Base-by-base conservation (phyloP, 352 stramenopile genomes). In the Phytophthora melonis region DNA sequence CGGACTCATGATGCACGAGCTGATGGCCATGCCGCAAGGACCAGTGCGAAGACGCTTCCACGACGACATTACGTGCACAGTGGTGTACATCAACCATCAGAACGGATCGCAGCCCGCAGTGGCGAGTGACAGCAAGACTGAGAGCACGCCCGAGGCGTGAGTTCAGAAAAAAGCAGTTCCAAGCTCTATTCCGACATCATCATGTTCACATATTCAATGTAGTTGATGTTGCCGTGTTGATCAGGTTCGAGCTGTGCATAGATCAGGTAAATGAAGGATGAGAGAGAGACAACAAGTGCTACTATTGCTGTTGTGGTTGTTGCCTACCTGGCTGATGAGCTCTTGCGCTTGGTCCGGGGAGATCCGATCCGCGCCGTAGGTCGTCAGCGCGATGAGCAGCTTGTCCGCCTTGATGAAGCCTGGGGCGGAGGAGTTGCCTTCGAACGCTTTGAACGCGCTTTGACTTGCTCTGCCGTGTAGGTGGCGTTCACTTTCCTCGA, bases 171-270 rank as follows among this genome's bases (percentile, higher is more conserved):
- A 61, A 39, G 32, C 25, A 54, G 39, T 21, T 54, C 58, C n/a
- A 61, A 49, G 18, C 53, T 72, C 72, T 87, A 93, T 77, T 95
- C 85, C 14, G 81, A 87, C 93, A 98, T 98, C 93, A 98, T 98
- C 88, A 98, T 98, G 70, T 98, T 98, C 10, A 98, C 90, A 74
- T 98, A 98, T 58, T 98, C 92, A 18, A 94, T 65, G 71, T 97
- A 98, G 80, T 98, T 97, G 72, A 98, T 96, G 69, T 97, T 89
- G 19, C 93, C 95, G 50, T 97, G 87, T 53, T 91, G 84, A 66
- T 99, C 95, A 19, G 91, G 91, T 66, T 98, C 93, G 3, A 99
- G 80, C 89, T 98, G 45, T 23, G 18, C 41, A 60, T 56, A 66
- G 21, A 68, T 32, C 72, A 54, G 39, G 13, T 41, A 23, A 54